These are phyloP conservation scores for Adansonia madagascariensis DNA, from an alignment of 441 rosid genomes.

Conservation along the genomic window DNA sequence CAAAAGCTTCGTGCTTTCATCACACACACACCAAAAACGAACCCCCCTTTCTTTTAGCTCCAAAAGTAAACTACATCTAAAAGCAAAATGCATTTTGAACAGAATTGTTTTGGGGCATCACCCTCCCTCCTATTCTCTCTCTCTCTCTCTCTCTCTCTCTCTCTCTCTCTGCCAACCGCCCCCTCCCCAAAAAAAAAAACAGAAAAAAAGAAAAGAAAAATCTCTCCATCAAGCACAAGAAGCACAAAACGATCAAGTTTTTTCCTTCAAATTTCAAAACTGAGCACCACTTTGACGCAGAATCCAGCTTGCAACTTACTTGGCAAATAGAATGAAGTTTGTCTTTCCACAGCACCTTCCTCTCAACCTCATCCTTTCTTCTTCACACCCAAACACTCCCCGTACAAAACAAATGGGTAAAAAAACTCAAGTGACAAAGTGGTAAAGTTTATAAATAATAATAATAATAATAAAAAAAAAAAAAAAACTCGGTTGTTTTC, in stretches of 20 bases:
- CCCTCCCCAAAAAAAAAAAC: too few relatives aligned
- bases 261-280: neutral
- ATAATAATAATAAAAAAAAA: neutral
- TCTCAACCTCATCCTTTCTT: neutral
- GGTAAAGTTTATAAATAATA: neutral
- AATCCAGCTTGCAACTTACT: neutral
- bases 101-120: too few relatives aligned
- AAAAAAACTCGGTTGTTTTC: neutral
- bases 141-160: too few relatives aligned
- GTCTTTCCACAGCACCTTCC: neutral
- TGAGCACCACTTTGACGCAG: neutral
- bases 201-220: too few relatives aligned
- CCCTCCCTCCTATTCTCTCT: too few relatives aligned
- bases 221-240: too few relatives aligned
- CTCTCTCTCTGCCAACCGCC: too few relatives aligned
- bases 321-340: conserved; percentile 6
- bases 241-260: neutral
- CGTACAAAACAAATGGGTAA: neutral
- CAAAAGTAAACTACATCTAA: neutral
- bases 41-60: too few relatives aligned
- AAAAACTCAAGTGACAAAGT: neutral
- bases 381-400: neutral
- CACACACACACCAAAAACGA: neutral
- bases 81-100: neutral
- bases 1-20: neutral